Percentiles rank a stretch among this genome's conserved stretches.
Conservation (phyloP, 371 early-diverging fungal species). For the Zopfochytrium polystomum region DNA sequence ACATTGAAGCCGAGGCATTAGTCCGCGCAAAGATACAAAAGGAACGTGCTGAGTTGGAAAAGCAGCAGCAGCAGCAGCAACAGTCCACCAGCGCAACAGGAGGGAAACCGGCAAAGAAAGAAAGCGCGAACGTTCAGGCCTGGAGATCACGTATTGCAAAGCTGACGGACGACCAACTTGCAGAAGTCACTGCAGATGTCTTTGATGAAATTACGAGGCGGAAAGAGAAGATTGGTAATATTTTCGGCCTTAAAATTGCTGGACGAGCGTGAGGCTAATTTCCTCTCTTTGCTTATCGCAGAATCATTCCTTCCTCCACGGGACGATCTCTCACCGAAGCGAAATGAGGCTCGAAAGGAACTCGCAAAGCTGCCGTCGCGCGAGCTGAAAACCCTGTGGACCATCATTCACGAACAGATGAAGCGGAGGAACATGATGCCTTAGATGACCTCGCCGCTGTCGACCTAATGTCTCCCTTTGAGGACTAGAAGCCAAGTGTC, state of each 20-base stretch:
- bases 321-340: slow-evolving; percentile 25
- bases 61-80: slow-evolving; percentile 2
- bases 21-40: background rate
- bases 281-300: background rate
- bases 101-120: slow-evolving; percentile 9
- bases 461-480: too few species aligned
- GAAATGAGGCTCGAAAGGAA: slow-evolving; percentile 31
- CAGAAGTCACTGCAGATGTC: slow-evolving; percentile 30
- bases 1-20: too few species aligned
- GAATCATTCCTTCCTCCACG: slow-evolving; percentile 24
- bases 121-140: slow-evolving; percentile 21
- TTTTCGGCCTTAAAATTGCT: background rate
- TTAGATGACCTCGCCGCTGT: too few species aligned
- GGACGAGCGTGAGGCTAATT: background rate
- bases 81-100: slow-evolving; percentile 1
- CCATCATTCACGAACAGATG: slow-evolving; percentile 30
- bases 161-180: slow-evolving; percentile 29
- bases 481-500: too few species aligned
- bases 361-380: slow-evolving; percentile 24
- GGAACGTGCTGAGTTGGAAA: background rate
- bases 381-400: slow-evolving; percentile 28
- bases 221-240: slow-evolving; percentile 26
- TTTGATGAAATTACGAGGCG: slow-evolving; percentile 30
- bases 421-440: slow-evolving; percentile 23
- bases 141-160: slow-evolving; percentile 29